Evolutionary conservation across 139 green algal species (phyloP), one percentile per base, ranked within the genome.

Genomic region (Chlamydomonas schloesseri): DNA sequence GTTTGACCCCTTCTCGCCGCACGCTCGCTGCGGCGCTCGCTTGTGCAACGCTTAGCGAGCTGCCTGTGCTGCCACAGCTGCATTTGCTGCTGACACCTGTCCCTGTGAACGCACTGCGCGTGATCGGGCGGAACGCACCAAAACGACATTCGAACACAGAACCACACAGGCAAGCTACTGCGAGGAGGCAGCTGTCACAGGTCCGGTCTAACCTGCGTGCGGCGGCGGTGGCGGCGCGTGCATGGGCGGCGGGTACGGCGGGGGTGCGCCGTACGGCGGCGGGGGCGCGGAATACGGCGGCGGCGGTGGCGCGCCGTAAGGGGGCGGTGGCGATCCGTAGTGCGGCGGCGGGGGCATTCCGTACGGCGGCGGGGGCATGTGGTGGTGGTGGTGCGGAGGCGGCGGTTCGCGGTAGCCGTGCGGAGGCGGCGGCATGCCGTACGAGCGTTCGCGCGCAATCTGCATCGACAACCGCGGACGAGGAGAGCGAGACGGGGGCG

Each of bases 371-470:
- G 81, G 81, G n/a, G 55, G 81, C 28, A 37, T 60, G 29, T 55
- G 28, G 55, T 80, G 55, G 47, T 80, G 65, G 23, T 78, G 84
- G 53, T 74, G 84, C 46, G 84, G 79, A 67, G 79, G 79, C 79
- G 58, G 18, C 24, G 67, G 18, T 31, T 85, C 79, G 79, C 79
- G 79, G 50, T 85, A 85, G 79, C 79, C 79, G 79, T 85, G 47
- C 10, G 47, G 28, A 4, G 76, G 77, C 37, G 67, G 65, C 65
- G 79, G 79, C 65, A 76, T 76, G 23, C 79, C 79, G 67, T 85
- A 85, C 46, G 79, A 36, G 26, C 79, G 79, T 36, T 76, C 65
- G n/a, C 67, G 65, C 31, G 79, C 26, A 13, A 85, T 76, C 79
- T 85, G 79, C 67, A 50, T 50, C 42, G 42, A 50, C 42, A 50